phyloP scores from a whole-genome alignment of 1,284 basidiomycete species.

The Melampsora abietis-canadensis region DNA sequence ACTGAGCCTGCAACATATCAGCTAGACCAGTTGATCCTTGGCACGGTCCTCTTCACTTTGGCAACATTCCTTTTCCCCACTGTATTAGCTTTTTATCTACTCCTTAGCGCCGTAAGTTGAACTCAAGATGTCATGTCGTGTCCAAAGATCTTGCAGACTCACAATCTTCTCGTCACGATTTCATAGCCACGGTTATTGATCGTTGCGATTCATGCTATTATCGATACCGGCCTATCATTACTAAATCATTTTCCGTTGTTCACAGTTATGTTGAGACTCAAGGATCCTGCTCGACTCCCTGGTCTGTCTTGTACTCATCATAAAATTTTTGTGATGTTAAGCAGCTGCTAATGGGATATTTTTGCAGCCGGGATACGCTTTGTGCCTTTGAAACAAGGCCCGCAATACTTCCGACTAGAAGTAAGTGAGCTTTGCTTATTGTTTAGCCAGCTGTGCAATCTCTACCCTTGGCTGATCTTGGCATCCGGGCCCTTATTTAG shows the following conservation, averaged over 20 bases:
- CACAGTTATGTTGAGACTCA: constrained; percentile 75
- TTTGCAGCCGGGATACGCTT: constrained; percentile 39
- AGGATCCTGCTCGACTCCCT: constrained; percentile 78
- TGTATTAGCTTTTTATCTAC: constrained; percentile 73
- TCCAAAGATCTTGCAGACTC: constrained; percentile 25
- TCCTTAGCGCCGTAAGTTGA: constrained; percentile 69
- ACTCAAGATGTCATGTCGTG: constrained; percentile 21
- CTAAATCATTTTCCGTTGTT: constrained; percentile 91
- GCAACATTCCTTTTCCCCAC: constrained; percentile 88
- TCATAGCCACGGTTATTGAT: constrained; percentile 64
- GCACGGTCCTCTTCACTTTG: constrained; percentile 90
- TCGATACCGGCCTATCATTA: constrained; percentile 67
- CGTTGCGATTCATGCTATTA: constrained; percentile 61
- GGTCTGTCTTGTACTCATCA: constrained; percentile 57
- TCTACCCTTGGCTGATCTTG: background rate
- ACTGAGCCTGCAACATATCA: constrained; percentile 87
- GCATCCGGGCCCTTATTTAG: background rate
- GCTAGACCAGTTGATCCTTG: constrained; percentile 86
- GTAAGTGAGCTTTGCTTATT: background rate
- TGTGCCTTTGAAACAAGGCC: constrained; percentile 3
- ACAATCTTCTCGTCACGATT: constrained; percentile 24
- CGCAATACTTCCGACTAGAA: constrained; percentile 17
- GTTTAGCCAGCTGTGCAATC: background rate
- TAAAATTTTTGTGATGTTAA: background rate
- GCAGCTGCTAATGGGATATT: background rate